Evolutionary conservation across 73 alveolate genomes (phyloP).

Genomic region (Blepharisma japonicum): DNA sequence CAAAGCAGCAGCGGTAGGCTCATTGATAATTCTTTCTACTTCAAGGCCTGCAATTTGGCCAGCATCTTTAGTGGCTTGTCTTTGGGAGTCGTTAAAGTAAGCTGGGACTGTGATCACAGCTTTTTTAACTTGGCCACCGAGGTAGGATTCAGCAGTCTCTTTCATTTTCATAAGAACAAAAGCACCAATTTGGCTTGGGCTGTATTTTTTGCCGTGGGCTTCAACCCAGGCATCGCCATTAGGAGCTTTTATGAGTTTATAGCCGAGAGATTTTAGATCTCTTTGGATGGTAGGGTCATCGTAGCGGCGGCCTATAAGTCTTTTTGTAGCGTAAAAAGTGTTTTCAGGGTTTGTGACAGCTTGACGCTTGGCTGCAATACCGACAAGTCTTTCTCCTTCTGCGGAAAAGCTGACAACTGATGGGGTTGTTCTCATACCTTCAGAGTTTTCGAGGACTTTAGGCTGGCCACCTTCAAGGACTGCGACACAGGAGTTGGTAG

Average conservation of each 20-base stretch:
- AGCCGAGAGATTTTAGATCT: constrained; percentile 55
- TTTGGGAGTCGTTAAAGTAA: constrained; percentile 86
- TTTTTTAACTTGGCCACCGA: constrained; percentile 65
- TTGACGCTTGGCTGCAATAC: constrained; percentile 62
- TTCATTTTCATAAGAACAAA: constrained; percentile 68
- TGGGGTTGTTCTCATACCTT: constrained; percentile 80
- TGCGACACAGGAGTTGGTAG: constrained; percentile 80
- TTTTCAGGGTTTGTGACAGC: constrained; percentile 66
- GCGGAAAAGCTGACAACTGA: constrained; percentile 63
- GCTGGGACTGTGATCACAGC: constrained; percentile 96
- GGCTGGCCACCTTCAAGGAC: constrained; percentile 43
- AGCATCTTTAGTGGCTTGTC: constrained; percentile 98
- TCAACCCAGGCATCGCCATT: constrained; percentile 37
- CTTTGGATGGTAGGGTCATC: constrained; percentile 54
- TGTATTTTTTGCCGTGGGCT: constrained; percentile 17
- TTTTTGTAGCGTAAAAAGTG: constrained; percentile 75
- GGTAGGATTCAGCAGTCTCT: constrained; percentile 81
- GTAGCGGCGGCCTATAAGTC: constrained; percentile 70
- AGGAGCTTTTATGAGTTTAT: constrained; percentile 60
- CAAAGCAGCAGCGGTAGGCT: constrained; percentile 99
- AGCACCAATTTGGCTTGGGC: constrained; percentile 40
- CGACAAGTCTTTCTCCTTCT: constrained; percentile 51
- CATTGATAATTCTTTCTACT: constrained; percentile 96
- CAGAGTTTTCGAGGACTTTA: constrained; percentile 67
- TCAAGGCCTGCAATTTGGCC: constrained; percentile 87